phyloP scores from a whole-genome alignment of 2,329 filamentous ascomycete species.

The Ophiostoma australiae region DNA sequence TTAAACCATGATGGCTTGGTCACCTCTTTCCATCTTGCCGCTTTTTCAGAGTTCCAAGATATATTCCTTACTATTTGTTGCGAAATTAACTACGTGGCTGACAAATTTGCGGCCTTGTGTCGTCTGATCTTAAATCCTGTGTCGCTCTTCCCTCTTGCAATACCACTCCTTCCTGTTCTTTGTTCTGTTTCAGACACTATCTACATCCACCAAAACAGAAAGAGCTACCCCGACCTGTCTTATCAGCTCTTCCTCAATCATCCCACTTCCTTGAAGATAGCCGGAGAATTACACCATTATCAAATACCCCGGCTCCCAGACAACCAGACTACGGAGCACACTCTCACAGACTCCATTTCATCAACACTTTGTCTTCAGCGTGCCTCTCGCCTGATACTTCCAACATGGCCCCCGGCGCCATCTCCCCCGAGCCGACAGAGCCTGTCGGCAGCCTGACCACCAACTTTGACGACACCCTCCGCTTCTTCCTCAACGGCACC shows the following conservation, averaged over 20 bases:
- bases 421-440: conserved; percentile 42
- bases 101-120: not conserved
- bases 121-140: not conserved
- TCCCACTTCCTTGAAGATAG: not conserved
- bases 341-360: not conserved
- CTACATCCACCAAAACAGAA: not conserved
- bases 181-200: not conserved
- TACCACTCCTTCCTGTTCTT: not conserved
- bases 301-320: not conserved
- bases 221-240: not conserved
- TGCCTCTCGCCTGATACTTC: not conserved
- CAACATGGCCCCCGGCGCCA: conserved; percentile 52
- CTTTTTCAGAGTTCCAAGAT: not conserved
- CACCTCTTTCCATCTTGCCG: not conserved
- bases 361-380: not conserved
- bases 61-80: not conserved
- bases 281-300: not conserved
- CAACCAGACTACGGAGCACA: not conserved
- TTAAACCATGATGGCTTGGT: not conserved
- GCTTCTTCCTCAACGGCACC: conserved; percentile 93
- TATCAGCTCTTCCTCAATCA: conserved; percentile 2
- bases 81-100: not conserved
- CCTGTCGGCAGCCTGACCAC: conserved; percentile 57
- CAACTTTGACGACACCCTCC: conserved; percentile 77
- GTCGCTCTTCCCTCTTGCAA: conserved; percentile 2